phyloP scores from a whole-genome alignment of 2,329 filamentous ascomycete species.

The Tolypocladium nubicola region DNA sequence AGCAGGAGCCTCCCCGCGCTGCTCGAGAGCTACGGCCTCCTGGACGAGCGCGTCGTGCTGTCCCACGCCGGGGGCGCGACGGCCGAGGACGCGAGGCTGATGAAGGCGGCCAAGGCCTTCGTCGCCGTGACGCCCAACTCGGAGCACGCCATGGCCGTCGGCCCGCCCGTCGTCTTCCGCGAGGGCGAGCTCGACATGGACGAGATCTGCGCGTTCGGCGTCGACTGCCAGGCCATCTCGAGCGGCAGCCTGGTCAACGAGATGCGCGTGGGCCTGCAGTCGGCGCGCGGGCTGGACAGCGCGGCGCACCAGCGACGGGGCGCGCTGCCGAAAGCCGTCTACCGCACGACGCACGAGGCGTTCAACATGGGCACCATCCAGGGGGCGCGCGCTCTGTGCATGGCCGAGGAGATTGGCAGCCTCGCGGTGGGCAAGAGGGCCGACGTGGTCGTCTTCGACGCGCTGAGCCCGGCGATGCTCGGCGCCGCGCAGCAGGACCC shows the following conservation, averaged over 20 bases:
- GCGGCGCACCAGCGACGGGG: background rate
- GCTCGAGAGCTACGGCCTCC: background rate
- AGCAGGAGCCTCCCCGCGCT: background rate
- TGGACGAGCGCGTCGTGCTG: conserved; percentile 6
- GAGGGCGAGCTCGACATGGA: background rate
- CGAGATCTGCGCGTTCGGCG: background rate
- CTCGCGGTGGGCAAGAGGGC: conserved; percentile 34
- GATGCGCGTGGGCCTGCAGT: conserved; percentile 6
- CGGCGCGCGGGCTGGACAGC: conserved; percentile 10
- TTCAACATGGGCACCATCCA: conserved; percentile 39
- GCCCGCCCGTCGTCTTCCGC: background rate
- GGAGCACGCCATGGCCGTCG: background rate
- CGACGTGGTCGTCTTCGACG: conserved; percentile 35
- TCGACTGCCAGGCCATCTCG: conserved; percentile 21
- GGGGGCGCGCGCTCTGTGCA: conserved; percentile 29
- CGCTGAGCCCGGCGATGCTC: conserved; percentile 8
- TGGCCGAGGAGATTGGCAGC: conserved; percentile 30
- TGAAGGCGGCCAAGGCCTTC: conserved; percentile 16
- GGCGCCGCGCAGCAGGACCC: conserved; percentile 25
- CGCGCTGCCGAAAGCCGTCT: background rate
- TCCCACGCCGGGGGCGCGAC: conserved; percentile 18
- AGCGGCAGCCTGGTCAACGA: background rate
- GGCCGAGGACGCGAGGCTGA: conserved; percentile 18
- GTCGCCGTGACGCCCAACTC: background rate
- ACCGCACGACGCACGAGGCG: conserved; percentile 22